Base-by-base conservation (phyloP, 2,329 filamentous ascomycete species). In the Nannizzia gypsea region DNA sequence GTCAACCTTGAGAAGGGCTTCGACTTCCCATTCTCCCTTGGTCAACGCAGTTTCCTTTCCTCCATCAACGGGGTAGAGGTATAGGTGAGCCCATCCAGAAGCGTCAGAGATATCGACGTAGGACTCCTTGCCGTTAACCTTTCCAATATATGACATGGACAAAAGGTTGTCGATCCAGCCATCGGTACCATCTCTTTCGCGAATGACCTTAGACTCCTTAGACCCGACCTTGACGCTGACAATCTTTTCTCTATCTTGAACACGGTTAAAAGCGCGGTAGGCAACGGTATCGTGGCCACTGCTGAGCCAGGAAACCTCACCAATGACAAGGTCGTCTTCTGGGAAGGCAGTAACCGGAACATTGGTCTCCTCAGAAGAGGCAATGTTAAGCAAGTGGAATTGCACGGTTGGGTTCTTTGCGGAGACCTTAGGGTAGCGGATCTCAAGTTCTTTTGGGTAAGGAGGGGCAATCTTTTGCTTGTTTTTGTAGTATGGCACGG, bases 341-440 rank as follows among this genome's bases (percentile, higher is more conserved):
- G 79, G 72, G 67, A 84, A 88, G 0, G 80, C 82, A 15, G 82
- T 77, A 20, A 86, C 77, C 0, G 78, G 68, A 1, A 86, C 72
- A 0, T 74, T 66, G 1, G 73, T 73, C 52, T 74, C 72, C 46
- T 79, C 71, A 4, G 76, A 73, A 1, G 75, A 74, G 2, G 73
- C 73, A 11, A 87, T 69, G 20, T 81, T 74, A 2, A 88, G 72
- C 0, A 88, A 67, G 59, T 81, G 81, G 63, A 88, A 77, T 15
- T 78, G 73, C 0, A 85, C 84, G 0, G 81, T 85, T 0, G 85
- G 85, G 66, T 88, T 88, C 62, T 78, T 85, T 55, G 80, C 80
- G 54, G 84, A 84, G 9, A 86, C 84, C 70, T 88, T 88, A 48
- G 85, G 85, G 64, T 88, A 88, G 11, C 84, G 77, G 55, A 88